Percentiles rank a stretch among this genome's conserved stretches.
phyloP scores from a whole-genome alignment of 768 basidiomycete genomes.

The Xerocomus spinulosus region DNA sequence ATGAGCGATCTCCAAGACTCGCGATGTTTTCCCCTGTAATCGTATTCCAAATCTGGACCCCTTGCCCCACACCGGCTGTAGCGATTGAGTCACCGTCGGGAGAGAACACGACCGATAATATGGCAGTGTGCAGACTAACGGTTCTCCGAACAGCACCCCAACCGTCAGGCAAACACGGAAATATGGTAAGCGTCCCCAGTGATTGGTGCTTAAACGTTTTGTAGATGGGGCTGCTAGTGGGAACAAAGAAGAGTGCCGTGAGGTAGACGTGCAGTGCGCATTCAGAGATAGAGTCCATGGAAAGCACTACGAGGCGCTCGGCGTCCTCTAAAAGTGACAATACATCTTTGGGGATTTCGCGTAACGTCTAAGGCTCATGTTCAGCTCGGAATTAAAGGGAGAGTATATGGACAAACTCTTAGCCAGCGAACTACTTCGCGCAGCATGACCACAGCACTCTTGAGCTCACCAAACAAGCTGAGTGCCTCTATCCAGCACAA shows the following conservation, averaged over 20 bases:
- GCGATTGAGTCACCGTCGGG: conserved; percentile 8
- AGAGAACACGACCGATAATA: conserved; percentile 13
- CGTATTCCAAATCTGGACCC: conserved; percentile 15
- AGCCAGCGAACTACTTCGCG: conserved; percentile 8
- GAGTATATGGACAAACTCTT: conserved; percentile 2
- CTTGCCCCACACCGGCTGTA: conserved; percentile 7
- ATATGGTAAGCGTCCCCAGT: background rate
- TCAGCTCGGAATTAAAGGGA: background rate
- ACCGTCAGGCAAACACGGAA: background rate
- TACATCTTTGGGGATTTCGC: background rate
- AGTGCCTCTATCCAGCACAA: conserved; percentile 15
- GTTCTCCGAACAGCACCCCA: conserved; percentile 6
- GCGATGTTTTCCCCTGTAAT: conserved; percentile 12
- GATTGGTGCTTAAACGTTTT: conserved; percentile 12
- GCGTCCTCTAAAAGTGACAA: conserved; percentile 6
- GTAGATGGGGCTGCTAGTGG: conserved; percentile 6
- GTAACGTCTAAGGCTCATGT: background rate
- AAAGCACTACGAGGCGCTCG: conserved; percentile 13
- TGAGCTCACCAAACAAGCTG: conserved; percentile 9
- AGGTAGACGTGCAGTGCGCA: conserved; percentile 14
- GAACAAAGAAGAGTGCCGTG: conserved; percentile 7
- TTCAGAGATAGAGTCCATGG: conserved; percentile 8
- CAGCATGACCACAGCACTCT: conserved; percentile 11
- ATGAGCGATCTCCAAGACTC: conserved; percentile 4
- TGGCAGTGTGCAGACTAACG: background rate